phyloP scores from a whole-genome alignment of 106 monocot species.

The Triglochin maritima region DNA sequence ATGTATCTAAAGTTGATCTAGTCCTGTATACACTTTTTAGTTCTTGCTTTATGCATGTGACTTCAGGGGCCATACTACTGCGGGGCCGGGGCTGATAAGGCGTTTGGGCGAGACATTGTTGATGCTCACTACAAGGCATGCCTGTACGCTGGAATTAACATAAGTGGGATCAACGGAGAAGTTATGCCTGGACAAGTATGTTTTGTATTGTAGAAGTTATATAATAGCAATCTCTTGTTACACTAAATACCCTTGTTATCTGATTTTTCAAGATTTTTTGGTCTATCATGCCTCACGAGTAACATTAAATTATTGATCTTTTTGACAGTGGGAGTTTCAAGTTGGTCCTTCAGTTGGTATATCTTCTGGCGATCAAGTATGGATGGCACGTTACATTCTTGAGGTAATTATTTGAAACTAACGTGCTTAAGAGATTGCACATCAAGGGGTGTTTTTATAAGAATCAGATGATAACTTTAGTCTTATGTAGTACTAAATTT shows the following conservation, averaged over 20 bases:
- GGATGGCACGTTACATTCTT: slow-evolving; percentile 15
- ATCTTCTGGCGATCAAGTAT: slow-evolving; percentile 12
- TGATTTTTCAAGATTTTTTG: no score
- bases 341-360: slow-evolving; percentile 11
- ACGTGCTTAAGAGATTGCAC: no score
- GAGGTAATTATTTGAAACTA: background rate
- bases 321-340: slow-evolving; percentile 20
- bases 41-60: no score
- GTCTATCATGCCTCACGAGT: no score
- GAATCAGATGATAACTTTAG: no score
- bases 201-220: no score
- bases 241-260: no score
- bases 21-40: no score
- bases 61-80: slow-evolving; percentile 23
- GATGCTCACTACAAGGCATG: slow-evolving; percentile 25
- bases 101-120: slow-evolving; percentile 20
- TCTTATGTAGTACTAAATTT: no score
- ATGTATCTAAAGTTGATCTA: no score
- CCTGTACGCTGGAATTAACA: slow-evolving; percentile 21
- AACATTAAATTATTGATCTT: background rate
- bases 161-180: slow-evolving; percentile 22
- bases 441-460: no score
- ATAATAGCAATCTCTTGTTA: no score
- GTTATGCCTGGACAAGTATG: slow-evolving; percentile 27
- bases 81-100: slow-evolving; percentile 20